These are phyloP conservation scores for Cichorium intybus DNA, from an alignment of 140 eudicot genomes.

Conservation along the genomic window DNA sequence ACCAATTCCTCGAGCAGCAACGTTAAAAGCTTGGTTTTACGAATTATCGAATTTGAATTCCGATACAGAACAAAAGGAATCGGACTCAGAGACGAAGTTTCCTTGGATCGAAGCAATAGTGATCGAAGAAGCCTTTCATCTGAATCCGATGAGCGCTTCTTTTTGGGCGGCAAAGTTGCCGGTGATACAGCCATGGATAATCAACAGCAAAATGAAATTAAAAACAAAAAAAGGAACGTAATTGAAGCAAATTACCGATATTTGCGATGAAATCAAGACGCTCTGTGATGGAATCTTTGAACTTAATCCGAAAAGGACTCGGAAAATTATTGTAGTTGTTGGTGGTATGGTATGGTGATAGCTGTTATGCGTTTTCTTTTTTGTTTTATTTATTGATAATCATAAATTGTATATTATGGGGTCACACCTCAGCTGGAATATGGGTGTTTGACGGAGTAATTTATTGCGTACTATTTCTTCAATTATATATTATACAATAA, in stretches of 20 bases:
- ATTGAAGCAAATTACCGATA: slow-evolving; percentile 3
- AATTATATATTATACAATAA: neutral
- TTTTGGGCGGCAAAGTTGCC: slow-evolving; percentile 56
- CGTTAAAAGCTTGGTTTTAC: slow-evolving; percentile 59
- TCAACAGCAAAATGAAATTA: neutral
- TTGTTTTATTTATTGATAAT: neutral
- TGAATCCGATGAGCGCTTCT: slow-evolving; percentile 58
- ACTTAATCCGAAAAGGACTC: slow-evolving; percentile 1
- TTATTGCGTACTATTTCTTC: slow-evolving; percentile 13
- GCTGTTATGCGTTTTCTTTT: slow-evolving; percentile 29
- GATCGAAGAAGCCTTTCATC: slow-evolving; percentile 48
- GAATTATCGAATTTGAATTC: slow-evolving; percentile 55
- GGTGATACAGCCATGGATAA: slow-evolving; percentile 59
- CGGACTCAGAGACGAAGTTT: slow-evolving; percentile 52
- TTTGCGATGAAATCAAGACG: slow-evolving; percentile 20
- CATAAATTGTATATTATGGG: slow-evolving; percentile 26
- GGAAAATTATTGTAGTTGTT: slow-evolving; percentile 22
- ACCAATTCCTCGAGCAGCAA: slow-evolving; percentile 61
- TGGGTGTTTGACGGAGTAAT: slow-evolving; percentile 38
- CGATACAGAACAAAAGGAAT: slow-evolving; percentile 45
- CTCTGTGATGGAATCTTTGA: slow-evolving; percentile 25
- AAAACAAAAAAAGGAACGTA: neutral
- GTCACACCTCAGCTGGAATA: slow-evolving; percentile 40
- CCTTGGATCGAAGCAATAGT: slow-evolving; percentile 48
- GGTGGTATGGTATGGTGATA: slow-evolving; percentile 20